phyloP scores from a whole-genome alignment of 345 rosid genomes.

The Lagerstroemia speciosa region DNA sequence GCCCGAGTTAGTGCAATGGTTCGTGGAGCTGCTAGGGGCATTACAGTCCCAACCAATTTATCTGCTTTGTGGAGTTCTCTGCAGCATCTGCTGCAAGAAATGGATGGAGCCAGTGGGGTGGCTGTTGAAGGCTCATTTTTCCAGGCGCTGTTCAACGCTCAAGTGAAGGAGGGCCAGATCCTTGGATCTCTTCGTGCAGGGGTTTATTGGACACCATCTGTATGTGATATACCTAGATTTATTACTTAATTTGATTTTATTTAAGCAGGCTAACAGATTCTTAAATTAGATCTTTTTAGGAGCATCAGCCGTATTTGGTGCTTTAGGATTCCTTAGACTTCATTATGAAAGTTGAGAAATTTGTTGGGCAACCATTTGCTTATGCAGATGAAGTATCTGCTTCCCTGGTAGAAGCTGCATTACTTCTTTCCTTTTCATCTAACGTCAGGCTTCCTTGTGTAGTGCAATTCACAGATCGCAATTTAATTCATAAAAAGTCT shows the following conservation, averaged over 20 bases:
- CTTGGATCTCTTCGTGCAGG: slow-evolving; percentile 96
- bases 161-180: slow-evolving; percentile 73
- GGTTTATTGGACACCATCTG: slow-evolving; percentile 91
- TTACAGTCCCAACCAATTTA: slow-evolving; percentile 78
- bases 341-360: no score
- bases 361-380: no score
- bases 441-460: no score
- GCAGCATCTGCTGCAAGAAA: slow-evolving; percentile 77
- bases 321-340: no score
- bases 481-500: no score
- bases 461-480: no score
- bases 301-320: no score
- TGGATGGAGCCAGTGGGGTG: slow-evolving; percentile 83
- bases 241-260: background rate
- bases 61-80: slow-evolving; percentile 63
- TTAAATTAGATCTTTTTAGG: no score
- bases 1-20: slow-evolving; percentile 91
- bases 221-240: slow-evolving; percentile 28
- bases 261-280: background rate
- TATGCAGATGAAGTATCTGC: no score
- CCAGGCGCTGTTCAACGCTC: slow-evolving; percentile 71
- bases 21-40: slow-evolving; percentile 86
- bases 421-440: no score
- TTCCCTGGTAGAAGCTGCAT: no score
- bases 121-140: slow-evolving; percentile 76